Base-by-base conservation (phyloP, 148 eudicot species). In the Arctostaphylos glauca region DNA sequence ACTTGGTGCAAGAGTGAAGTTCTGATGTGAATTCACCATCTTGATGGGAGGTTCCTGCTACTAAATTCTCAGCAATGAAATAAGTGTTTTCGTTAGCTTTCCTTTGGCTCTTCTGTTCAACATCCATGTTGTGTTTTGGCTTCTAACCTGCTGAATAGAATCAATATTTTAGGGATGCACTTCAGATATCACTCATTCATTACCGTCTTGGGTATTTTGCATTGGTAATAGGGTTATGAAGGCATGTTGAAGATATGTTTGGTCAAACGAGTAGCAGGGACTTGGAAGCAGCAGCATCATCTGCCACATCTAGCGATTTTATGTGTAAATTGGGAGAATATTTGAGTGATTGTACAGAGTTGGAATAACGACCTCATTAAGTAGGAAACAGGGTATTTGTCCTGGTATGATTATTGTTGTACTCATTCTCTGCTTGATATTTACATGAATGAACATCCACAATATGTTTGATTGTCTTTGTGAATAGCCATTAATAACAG, bases 231-330 rank as follows among this genome's bases (percentile, higher is more conserved):
- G 87, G 83, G 66, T 75, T 76, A 47, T 47, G 54, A 80, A 80
- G 55, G 49, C 77, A 83, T 60, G 23, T 52, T 81, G 84, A 81
- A 56, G 87, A 78, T 64, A 41, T 52, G 76, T 58, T 53, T 13
- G 46, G 55, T 8, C 68, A 67, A n/a, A 64, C 15, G 80, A 41
- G 73, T 19, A 59, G 68, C 44, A 62, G 59, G 72, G 66, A 53
- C 15, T 74, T 47, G 54, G 41, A 80, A 75, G 55, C 9, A 67
- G 68, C 59, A 46, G 83, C 55, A 80, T 66, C 50, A 50, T 66
- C 13, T 25, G 70, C 83, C 64, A 25, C 48, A 12, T 18, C 19
- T 48, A 19, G 68, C 60, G 64, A 77, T 60, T 41, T n/a, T 18
- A 23, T 25, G 6, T 78, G 82, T 72, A 52, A 81, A 82, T 49